Conservation (phyloP, 1,284 basidiomycete genomes). For the Rhodotorula sp. region DNA sequence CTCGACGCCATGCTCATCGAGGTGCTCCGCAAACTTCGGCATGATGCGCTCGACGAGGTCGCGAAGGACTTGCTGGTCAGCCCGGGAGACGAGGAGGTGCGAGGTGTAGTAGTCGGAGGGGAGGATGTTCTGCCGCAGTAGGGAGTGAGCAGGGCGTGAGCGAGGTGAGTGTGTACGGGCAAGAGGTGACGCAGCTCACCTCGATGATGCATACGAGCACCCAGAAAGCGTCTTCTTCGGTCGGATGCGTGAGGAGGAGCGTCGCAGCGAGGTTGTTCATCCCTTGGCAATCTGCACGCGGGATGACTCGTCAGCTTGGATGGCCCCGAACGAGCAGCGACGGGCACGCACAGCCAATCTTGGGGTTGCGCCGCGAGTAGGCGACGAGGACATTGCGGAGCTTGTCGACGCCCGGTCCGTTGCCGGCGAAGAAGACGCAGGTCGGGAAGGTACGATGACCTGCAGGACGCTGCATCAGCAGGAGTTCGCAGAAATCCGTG, state of each 20-base stretch:
- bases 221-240: slow-evolving; percentile 98
- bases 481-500: too few species aligned
- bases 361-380: slow-evolving; percentile 68
- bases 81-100: slow-evolving; percentile 68
- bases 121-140: slow-evolving; percentile 46
- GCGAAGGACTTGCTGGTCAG: slow-evolving; percentile 84
- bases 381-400: slow-evolving; percentile 82
- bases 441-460: slow-evolving; percentile 77
- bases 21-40: slow-evolving; percentile 67
- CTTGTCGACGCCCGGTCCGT: slow-evolving; percentile 90
- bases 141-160: slow-evolving; percentile 22
- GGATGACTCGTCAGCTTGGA: slow-evolving; percentile 35
- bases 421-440: slow-evolving; percentile 94
- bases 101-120: slow-evolving; percentile 51
- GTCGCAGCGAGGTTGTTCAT: slow-evolving; percentile 96
- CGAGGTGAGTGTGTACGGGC: slow-evolving; percentile 74
- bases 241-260: slow-evolving; percentile 82
- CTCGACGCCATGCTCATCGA: slow-evolving; percentile 78
- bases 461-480: slow-evolving; percentile 9
- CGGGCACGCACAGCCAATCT: slow-evolving; percentile 47
- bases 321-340: neutral
- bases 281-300: slow-evolving; percentile 62
- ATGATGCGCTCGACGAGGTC: slow-evolving; percentile 77
- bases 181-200: slow-evolving; percentile 53
- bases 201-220: slow-evolving; percentile 85